A percentile compares a stretch with the other conserved stretches of the same genome.
Conservation (phyloP, 2,329 filamentous ascomycete species). For the Pyricularia pennisetigena region DNA sequence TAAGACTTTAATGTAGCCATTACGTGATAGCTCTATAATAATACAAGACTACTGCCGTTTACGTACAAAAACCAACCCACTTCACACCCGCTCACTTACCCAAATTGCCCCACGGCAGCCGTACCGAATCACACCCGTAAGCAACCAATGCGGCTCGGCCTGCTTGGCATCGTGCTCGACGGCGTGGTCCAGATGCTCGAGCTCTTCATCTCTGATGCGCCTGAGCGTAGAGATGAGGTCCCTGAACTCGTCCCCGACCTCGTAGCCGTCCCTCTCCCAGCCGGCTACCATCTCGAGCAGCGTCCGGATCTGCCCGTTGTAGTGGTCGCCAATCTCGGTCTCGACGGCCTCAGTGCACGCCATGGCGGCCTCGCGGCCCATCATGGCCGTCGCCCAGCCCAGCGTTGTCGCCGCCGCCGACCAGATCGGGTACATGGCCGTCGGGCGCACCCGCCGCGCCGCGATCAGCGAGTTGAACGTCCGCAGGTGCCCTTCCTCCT, state of each 20-base stretch:
- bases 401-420: slow-evolving; percentile 66
- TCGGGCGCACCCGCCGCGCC: slow-evolving; percentile 83
- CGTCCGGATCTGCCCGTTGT: slow-evolving; percentile 81
- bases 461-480: slow-evolving; percentile 80
- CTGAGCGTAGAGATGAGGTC: slow-evolving; percentile 65
- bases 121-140: slow-evolving; percentile 80
- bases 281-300: slow-evolving; percentile 72
- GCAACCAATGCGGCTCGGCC: slow-evolving; percentile 78
- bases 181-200: slow-evolving; percentile 93
- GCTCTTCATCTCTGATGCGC: slow-evolving; percentile 84
- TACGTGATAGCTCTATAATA: no score
- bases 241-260: slow-evolving; percentile 67
- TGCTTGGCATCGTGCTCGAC: slow-evolving; percentile 88
- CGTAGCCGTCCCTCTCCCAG: slow-evolving; percentile 69
- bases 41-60: no score
- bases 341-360: slow-evolving; percentile 97
- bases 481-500: slow-evolving; percentile 78
- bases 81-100: slow-evolving; percentile 59
- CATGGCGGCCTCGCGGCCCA: slow-evolving; percentile 94
- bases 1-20: no score
- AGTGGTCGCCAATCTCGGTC: slow-evolving; percentile 94
- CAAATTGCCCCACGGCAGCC: slow-evolving; percentile 90
- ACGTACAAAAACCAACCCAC: no score
- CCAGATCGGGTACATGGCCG: slow-evolving; percentile 89
- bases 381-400: slow-evolving; percentile 79